These are phyloP conservation scores for Spencermartinsiella ligniputridi DNA, from an alignment of 1,139 yeast species.

Conservation along the genomic window DNA sequence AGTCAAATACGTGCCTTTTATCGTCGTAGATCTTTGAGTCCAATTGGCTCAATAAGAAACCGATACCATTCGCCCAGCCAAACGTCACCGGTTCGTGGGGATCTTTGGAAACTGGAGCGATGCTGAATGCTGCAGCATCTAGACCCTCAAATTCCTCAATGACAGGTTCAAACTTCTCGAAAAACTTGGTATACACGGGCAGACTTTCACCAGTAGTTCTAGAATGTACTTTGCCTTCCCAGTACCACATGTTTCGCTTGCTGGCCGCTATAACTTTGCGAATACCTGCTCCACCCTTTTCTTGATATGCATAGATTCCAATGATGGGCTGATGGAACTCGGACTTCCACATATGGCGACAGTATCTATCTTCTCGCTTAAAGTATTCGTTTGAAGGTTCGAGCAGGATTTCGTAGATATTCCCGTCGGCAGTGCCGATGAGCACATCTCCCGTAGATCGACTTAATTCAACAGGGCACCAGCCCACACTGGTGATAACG, in stretches of 20 bases:
- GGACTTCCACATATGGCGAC: conserved; percentile 39
- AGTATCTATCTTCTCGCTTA: conserved; percentile 39
- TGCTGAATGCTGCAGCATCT: conserved; percentile 16
- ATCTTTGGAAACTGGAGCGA: conserved; percentile 17
- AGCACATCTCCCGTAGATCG: conserved; percentile 45
- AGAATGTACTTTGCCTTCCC: conserved; percentile 32
- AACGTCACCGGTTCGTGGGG: conserved; percentile 23
- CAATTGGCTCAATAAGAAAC: conserved; percentile 41
- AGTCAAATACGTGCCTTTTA: conserved; percentile 21
- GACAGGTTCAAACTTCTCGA: conserved; percentile 26
- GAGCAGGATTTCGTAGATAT: conserved; percentile 42
- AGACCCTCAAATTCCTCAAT: conserved; percentile 26
- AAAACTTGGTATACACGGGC: conserved; percentile 30
- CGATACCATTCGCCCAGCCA: conserved; percentile 46
- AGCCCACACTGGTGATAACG: conserved; percentile 40
- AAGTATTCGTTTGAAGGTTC: conserved; percentile 43
- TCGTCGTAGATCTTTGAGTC: conserved; percentile 8
- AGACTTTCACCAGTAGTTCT: conserved; percentile 24
- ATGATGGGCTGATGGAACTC: conserved; percentile 29
- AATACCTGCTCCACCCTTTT: conserved; percentile 15
- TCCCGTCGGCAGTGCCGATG: conserved; percentile 46
- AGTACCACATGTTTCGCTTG: conserved; percentile 40
- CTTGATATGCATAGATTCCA: conserved; percentile 32
- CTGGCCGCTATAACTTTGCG: conserved; percentile 35
- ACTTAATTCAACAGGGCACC: conserved; percentile 39